A percentile compares a stretch with the other conserved stretches of the same genome.
Evolutionary conservation across 2,329 filamentous ascomycete species (phyloP).

Genomic region (Byssothecium circinans): DNA sequence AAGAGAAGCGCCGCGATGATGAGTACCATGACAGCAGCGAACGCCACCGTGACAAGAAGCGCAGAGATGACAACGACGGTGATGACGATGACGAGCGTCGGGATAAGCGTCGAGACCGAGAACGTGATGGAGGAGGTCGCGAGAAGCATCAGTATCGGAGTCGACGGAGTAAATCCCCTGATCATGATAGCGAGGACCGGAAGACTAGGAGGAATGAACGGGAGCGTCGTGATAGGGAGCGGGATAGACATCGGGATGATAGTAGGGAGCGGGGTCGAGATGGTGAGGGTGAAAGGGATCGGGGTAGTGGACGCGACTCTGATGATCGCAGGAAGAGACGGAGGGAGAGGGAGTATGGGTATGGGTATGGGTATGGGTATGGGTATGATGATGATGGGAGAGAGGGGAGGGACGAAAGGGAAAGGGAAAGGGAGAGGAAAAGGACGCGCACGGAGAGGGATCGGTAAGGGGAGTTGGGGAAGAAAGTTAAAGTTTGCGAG

Average conservation of each 20-base stretch:
- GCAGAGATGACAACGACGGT: background rate
- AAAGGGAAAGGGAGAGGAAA: conserved; percentile 1
- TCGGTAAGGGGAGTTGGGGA: too few species aligned
- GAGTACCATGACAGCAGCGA: conserved; percentile 3
- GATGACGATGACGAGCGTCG: conserved; percentile 5
- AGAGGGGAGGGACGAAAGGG: background rate
- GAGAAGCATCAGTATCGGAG: conserved; percentile 21
- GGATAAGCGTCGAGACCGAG: conserved; percentile 21
- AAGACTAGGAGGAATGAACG: conserved; percentile 10
- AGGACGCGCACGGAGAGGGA: too few species aligned
- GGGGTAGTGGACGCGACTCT: too few species aligned
- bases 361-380: background rate
- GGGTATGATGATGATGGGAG: conserved; percentile 4
- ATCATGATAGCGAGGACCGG: conserved; percentile 10
- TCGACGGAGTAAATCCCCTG: conserved; percentile 16
- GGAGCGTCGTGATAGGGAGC: conserved; percentile 4
- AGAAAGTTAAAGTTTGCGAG: too few species aligned
- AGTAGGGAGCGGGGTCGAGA: conserved; percentile 28
- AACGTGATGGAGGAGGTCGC: conserved; percentile 12
- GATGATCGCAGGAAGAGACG: conserved; percentile 24
- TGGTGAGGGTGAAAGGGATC: too few species aligned
- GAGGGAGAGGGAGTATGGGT: conserved; percentile 19
- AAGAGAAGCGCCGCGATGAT: background rate
- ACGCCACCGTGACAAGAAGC: conserved; percentile 5
- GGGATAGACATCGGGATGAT: conserved; percentile 23